Conservation (phyloP, 352 stramenopile species). For the Pilasporangium apinafurcum region DNA sequence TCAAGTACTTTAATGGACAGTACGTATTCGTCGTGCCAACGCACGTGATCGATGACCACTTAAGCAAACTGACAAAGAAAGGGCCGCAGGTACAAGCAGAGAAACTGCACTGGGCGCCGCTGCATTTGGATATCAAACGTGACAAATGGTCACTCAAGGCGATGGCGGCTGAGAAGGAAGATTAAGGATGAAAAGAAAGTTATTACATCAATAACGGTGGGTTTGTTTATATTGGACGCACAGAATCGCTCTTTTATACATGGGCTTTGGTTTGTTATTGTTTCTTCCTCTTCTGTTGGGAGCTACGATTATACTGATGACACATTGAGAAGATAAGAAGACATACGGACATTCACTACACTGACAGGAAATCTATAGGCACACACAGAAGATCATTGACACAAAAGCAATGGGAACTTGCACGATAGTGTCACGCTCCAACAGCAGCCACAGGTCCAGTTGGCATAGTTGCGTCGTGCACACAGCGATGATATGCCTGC, state of each 20-base stretch:
- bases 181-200: conserved; percentile 17
- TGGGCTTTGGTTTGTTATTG: neutral
- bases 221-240: conserved; percentile 1
- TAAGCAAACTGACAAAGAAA: conserved; percentile 75
- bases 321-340: conserved; percentile 4
- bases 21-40: conserved; percentile 96
- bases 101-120: conserved; percentile 76
- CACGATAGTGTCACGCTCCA: conserved; percentile 9
- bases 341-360: too few species aligned
- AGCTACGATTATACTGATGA: neutral
- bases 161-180: conserved; percentile 66
- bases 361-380: too few species aligned
- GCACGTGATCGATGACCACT: conserved; percentile 84
- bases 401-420: neutral
- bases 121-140: conserved; percentile 81
- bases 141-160: conserved; percentile 85
- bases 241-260: too few species aligned
- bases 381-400: conserved; percentile 2
- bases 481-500: conserved; percentile 16
- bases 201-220: neutral
- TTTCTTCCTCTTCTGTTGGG: neutral
- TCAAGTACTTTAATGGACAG: conserved; percentile 99
- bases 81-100: conserved; percentile 61
- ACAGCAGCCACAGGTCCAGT: too few species aligned
- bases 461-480: neutral